Conservation (phyloP, 495 filamentous ascomycete genomes). For the Penicillium canescens region DNA sequence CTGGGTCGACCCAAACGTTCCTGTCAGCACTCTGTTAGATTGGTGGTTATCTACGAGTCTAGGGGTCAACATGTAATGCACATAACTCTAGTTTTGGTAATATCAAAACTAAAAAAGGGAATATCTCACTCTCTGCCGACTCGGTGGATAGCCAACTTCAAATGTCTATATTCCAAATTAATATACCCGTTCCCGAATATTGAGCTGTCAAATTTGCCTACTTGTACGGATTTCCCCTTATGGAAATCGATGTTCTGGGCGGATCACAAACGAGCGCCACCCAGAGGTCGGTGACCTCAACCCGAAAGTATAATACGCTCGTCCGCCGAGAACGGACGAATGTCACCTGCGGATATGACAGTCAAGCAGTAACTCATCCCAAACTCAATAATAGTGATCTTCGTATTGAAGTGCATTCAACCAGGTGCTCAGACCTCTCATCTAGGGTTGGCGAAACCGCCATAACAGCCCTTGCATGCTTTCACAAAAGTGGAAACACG, state of each 20-base stretch:
- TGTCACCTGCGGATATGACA: not conserved
- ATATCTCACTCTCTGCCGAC: not conserved
- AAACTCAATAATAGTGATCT: no score
- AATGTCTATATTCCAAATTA: not conserved
- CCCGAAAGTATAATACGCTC: not conserved
- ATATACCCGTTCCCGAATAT: no score
- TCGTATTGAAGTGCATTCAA: no score
- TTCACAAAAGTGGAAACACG: slow-evolving; percentile 1
- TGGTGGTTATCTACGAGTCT: no score
- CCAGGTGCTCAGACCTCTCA: no score
- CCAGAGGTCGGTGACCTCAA: no score
- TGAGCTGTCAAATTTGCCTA: no score
- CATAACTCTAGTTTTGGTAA: not conserved
- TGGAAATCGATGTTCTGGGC: not conserved
- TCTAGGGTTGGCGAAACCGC: no score
- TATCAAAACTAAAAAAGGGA: not conserved
- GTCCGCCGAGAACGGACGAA: not conserved
- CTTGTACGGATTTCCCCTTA: not conserved
- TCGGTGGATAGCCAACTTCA: not conserved
- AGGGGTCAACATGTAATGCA: not conserved
- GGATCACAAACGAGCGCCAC: not conserved
- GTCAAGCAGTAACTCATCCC: no score
- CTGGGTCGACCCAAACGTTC: not conserved
- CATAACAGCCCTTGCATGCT: not conserved
- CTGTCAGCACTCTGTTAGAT: slow-evolving; percentile 9